Evolutionary conservation across 768 basidiomycete species (phyloP), one percentile per base, ranked within the genome.

Genomic region (Albatrellus ellisii): DNA sequence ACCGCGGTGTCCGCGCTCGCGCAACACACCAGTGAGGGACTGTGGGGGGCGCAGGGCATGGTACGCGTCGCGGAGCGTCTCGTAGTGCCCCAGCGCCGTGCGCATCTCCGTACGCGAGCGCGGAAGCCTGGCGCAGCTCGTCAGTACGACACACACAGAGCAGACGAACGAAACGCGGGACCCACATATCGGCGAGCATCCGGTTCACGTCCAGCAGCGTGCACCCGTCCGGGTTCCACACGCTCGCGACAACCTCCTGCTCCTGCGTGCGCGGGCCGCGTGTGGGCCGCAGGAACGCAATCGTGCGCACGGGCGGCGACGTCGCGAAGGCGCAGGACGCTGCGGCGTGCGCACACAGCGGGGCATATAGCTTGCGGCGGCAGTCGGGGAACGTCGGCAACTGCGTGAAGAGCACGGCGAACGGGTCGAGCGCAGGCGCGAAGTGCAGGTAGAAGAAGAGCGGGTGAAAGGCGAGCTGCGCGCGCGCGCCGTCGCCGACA

Each of bases 131-230:
- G 4, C 15, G 8, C 12, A 12, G 2, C 14, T 10, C 6, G 27
- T 21, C 31, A 25, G 24, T 17, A 21, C 6, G n/a, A 3, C 18
- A 39, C 34, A 20, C 32, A 36, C 18, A 46, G 41, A 4, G 4
- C 36, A 26, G 42, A 26, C n/a, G 6, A 14, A 26, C 22, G 21
- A 22, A 24, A 25, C 25, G 31, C 31, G 15, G 17, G 29, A 51
- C 50, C 41, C 26, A 51, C 50, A 49, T 39, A 27, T 51, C 50
- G 27, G 44, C 44, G 9, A 51, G 50, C 9, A 51, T 22, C 20
- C 50, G 47, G 42, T 51, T 51, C 28, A 46, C 44, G 29, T 51
- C 50, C 21, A 51, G 47, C 7, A 51, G 26, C 35, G 49, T 49
- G 38, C 47, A 49, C 2, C 49, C 49, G 36, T 51, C 47, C 18